Conservation (phyloP, 495 filamentous ascomycete species). For the Choiromyces venosus region DNA sequence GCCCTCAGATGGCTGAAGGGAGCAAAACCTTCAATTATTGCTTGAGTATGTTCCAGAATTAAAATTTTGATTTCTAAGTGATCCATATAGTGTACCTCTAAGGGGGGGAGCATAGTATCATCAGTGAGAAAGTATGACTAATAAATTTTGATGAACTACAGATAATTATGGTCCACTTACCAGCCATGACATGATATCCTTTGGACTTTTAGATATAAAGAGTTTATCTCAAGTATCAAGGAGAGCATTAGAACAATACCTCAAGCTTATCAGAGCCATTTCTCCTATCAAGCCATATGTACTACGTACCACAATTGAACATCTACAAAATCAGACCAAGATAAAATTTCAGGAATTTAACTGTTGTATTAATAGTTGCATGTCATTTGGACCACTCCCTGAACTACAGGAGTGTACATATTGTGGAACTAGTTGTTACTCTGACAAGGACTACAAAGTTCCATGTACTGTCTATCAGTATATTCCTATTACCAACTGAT, state of each 20-base stretch:
- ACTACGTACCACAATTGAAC: background rate
- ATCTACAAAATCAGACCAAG: background rate
- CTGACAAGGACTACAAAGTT: background rate
- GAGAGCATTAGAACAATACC: background rate
- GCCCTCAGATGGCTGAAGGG: no score
- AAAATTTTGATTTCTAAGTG: no score
- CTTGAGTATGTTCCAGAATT: no score
- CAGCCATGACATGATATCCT: background rate
- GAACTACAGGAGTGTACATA: background rate
- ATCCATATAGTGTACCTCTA: no score
- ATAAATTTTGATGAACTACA: no score
- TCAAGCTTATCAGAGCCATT: background rate
- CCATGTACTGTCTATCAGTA: background rate
- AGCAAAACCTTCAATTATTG: no score
- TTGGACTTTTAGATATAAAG: background rate
- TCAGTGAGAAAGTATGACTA: no score
- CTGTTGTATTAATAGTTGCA: constrained; percentile 7
- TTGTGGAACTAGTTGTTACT: background rate
- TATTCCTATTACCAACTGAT: background rate
- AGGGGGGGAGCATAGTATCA: no score
- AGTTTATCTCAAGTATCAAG: background rate
- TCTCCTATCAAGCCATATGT: background rate
- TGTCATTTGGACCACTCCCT: constrained; percentile 1
- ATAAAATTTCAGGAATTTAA: background rate
- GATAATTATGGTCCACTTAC: no score